A percentile compares a stretch with the other conserved stretches of the same genome.
Conservation (phyloP, 2,329 filamentous ascomycete species). For the Fusarium compactum region DNA sequence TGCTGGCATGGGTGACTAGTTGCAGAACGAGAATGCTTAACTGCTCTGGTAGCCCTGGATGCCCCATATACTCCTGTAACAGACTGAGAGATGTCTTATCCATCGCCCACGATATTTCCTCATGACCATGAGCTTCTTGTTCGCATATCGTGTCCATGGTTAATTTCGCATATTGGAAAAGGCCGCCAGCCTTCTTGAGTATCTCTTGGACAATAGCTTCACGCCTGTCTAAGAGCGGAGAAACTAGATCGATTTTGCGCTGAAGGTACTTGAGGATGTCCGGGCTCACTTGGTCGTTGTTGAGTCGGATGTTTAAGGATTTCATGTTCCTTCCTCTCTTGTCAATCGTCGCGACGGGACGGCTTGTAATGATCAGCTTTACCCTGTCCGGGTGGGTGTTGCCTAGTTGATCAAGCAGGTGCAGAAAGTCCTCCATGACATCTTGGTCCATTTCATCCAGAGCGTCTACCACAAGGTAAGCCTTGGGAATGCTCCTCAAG, state of each 20-base stretch:
- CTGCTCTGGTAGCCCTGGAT: neutral
- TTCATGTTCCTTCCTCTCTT: neutral
- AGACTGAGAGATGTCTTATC: slow-evolving; percentile 10
- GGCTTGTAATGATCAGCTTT: slow-evolving; percentile 60
- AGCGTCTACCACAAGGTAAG: slow-evolving; percentile 58
- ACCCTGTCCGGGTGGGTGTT: slow-evolving; percentile 48
- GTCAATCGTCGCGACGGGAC: slow-evolving; percentile 52
- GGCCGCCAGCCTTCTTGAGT: slow-evolving; percentile 14
- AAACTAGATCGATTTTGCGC: slow-evolving; percentile 26
- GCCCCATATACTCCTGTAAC: slow-evolving; percentile 18
- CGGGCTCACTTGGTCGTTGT: slow-evolving; percentile 49
- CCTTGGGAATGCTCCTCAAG: slow-evolving; percentile 40
- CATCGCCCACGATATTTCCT: no score
- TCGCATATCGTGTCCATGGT: slow-evolving; percentile 18
- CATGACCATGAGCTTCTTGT: no score
- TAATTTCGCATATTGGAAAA: slow-evolving; percentile 39
- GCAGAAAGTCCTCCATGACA: slow-evolving; percentile 48
- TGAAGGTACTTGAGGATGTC: slow-evolving; percentile 57
- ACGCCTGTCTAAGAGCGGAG: no score
- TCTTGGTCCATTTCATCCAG: slow-evolving; percentile 62
- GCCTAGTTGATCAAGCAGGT: slow-evolving; percentile 50
- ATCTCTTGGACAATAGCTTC: neutral
- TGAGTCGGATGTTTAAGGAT: slow-evolving; percentile 50
- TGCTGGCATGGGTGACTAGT: slow-evolving; percentile 19
- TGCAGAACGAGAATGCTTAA: slow-evolving; percentile 19